These are phyloP conservation scores for Aleurites moluccanus DNA, from an alignment of 441 rosid species.

Conservation along the genomic window DNA sequence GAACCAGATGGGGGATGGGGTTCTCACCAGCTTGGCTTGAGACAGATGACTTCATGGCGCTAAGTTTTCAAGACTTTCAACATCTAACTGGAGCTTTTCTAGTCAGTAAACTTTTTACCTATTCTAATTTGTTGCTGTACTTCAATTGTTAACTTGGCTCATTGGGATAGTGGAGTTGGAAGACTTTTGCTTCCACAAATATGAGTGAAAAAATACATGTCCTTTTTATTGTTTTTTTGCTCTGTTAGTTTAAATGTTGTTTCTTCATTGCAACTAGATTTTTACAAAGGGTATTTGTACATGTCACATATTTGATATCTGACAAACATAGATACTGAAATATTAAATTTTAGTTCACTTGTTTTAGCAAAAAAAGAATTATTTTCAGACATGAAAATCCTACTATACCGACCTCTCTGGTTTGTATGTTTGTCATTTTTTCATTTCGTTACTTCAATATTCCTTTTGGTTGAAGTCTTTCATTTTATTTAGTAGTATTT, in stretches of 20 bases:
- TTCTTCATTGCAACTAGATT: background rate
- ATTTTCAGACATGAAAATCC: too few relatives aligned
- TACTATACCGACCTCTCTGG: too few relatives aligned
- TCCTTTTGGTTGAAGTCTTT: too few relatives aligned
- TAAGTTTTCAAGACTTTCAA: background rate
- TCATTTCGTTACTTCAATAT: too few relatives aligned
- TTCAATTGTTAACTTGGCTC: background rate
- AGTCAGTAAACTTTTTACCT: background rate
- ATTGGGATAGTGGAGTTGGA: background rate
- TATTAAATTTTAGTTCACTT: background rate
- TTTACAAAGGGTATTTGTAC: background rate
- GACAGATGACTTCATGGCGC: background rate
- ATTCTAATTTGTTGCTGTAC: background rate
- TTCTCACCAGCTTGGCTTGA: background rate
- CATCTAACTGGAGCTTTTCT: background rate
- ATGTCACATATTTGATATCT: background rate
- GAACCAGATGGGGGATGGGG: slow-evolving; percentile 7
- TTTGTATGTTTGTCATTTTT: too few relatives aligned
- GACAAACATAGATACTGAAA: background rate
- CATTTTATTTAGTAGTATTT: too few relatives aligned
- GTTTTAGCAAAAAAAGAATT: too few relatives aligned
- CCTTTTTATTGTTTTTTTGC: background rate
- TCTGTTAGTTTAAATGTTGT: background rate
- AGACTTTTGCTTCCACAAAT: background rate
- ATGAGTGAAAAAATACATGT: background rate